phyloP scores from a whole-genome alignment of 768 basidiomycete genomes.

The Kwoniella sp. region DNA sequence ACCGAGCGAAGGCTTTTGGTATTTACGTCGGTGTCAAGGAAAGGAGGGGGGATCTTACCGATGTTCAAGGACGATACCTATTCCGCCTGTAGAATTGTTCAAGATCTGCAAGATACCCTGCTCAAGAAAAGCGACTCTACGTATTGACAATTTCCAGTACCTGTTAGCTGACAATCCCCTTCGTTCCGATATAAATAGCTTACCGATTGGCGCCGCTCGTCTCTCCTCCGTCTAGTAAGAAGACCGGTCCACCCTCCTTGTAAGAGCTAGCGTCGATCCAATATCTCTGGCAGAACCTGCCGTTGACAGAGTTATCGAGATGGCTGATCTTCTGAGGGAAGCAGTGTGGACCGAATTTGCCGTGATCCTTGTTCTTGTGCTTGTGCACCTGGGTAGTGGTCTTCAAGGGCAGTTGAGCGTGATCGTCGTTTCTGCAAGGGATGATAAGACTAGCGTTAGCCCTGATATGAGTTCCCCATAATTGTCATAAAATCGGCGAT shows the following conservation, averaged over 20 bases:
- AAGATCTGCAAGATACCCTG: constrained; percentile 86
- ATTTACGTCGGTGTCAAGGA: too few relatives aligned
- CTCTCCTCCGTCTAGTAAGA: constrained; percentile 90
- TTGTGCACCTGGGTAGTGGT: background rate
- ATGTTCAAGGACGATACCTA: constrained; percentile 89
- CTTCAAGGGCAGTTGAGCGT: constrained; percentile 8
- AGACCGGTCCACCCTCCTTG: constrained; percentile 73
- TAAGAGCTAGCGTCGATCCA: constrained; percentile 89
- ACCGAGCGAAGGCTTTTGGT: too few relatives aligned
- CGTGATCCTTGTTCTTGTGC: constrained; percentile 5
- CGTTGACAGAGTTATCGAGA: constrained; percentile 61
- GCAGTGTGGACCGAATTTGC: constrained; percentile 57
- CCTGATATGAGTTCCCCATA: too few relatives aligned
- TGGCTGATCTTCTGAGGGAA: constrained; percentile 88
- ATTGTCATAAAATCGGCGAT: too few relatives aligned
- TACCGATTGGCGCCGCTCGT: constrained; percentile 74
- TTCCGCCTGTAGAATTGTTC: constrained; percentile 77
- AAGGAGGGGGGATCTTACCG: constrained; percentile 58
- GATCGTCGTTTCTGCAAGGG: background rate
- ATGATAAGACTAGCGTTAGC: background rate
- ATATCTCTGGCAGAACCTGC: constrained; percentile 82
- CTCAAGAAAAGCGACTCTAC: constrained; percentile 63
- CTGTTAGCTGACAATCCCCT: too few relatives aligned
- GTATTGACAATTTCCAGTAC: background rate
- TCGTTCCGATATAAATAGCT: too few relatives aligned